These are phyloP conservation scores for Drechslera avenae DNA, from an alignment of 2,329 filamentous ascomycete species.

Conservation along the genomic window DNA sequence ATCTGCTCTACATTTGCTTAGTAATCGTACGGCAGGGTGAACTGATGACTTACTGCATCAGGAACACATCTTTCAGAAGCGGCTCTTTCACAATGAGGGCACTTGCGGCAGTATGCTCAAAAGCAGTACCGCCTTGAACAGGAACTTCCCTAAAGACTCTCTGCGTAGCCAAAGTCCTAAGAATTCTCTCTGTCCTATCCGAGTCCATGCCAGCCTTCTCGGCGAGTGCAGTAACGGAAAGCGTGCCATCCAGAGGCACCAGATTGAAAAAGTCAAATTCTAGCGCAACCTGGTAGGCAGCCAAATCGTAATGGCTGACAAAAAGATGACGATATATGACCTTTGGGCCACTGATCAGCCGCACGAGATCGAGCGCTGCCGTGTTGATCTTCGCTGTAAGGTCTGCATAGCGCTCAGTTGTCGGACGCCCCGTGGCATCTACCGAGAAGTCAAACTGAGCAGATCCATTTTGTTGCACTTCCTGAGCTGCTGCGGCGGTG, in stretches of 20 bases:
- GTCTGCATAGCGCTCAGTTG: constrained; percentile 8
- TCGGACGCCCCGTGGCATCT: neutral
- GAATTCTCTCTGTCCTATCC: constrained; percentile 22
- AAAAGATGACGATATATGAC: constrained; percentile 3
- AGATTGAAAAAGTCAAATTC: constrained; percentile 9
- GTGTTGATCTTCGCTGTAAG: constrained; percentile 14
- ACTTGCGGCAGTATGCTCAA: constrained; percentile 7
- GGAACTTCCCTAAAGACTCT: constrained; percentile 30
- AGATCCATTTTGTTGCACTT: neutral
- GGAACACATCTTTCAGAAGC: no score
- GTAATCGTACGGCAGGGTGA: neutral
- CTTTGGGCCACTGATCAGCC: constrained; percentile 13
- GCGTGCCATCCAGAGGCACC: constrained; percentile 8
- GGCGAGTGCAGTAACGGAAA: constrained; percentile 10
- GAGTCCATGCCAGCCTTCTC: constrained; percentile 25
- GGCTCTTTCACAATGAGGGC: no score
- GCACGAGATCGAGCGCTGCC: constrained; percentile 11
- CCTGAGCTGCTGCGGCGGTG: neutral
- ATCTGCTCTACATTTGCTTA: constrained; percentile 1
- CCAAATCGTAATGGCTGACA: constrained; percentile 11
- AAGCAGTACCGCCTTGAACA: neutral
- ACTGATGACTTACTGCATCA: neutral
- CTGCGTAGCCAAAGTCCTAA: constrained; percentile 29
- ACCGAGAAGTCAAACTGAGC: constrained; percentile 8
- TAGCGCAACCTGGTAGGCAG: constrained; percentile 15